These are phyloP conservation scores for Debaryomyces castellii DNA, from an alignment of 805 yeast genomes.

Conservation along the genomic window DNA sequence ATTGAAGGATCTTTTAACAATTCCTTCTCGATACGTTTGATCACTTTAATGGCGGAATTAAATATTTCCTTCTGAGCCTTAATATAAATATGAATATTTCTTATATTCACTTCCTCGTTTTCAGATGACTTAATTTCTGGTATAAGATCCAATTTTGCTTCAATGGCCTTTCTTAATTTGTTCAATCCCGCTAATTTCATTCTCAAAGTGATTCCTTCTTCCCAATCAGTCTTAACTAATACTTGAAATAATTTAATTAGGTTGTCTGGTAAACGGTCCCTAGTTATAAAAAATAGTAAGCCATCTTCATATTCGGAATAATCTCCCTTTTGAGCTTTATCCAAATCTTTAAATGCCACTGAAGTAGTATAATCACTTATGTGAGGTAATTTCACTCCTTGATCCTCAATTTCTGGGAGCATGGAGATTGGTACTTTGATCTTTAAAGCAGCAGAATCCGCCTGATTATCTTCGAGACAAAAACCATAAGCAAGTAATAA, in stretches of 20 bases:
- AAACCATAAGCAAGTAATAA: conserved; percentile 82
- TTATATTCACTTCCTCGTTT: conserved; percentile 14
- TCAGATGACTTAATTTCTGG: conserved; percentile 22
- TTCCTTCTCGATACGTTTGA: conserved; percentile 46
- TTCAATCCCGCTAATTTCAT: conserved; percentile 61
- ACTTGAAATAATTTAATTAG: conserved; percentile 55
- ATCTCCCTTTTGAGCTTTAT: conserved; percentile 4
- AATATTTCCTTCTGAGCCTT: conserved; percentile 49
- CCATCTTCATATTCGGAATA: conserved; percentile 28
- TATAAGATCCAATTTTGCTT: conserved; percentile 45
- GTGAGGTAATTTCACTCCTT: conserved; percentile 39
- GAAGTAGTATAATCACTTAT: conserved; percentile 40
- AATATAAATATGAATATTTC: conserved; percentile 45
- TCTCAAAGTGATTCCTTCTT: conserved; percentile 46
- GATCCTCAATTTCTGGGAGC: conserved; percentile 26
- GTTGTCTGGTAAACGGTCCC: conserved; percentile 37
- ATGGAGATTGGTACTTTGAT: conserved; percentile 48
- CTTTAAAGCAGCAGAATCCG: conserved; percentile 60
- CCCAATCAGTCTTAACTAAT: conserved; percentile 51
- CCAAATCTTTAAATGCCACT: conserved; percentile 13
- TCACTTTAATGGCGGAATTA: conserved; percentile 42
- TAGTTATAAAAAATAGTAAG: conserved; percentile 39
- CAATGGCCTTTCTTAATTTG: conserved; percentile 51
- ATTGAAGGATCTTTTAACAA: conserved; percentile 36
- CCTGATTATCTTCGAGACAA: conserved; percentile 52